phyloP scores from a whole-genome alignment of 2,329 filamentous ascomycete species.

The Calycina herbarum region DNA sequence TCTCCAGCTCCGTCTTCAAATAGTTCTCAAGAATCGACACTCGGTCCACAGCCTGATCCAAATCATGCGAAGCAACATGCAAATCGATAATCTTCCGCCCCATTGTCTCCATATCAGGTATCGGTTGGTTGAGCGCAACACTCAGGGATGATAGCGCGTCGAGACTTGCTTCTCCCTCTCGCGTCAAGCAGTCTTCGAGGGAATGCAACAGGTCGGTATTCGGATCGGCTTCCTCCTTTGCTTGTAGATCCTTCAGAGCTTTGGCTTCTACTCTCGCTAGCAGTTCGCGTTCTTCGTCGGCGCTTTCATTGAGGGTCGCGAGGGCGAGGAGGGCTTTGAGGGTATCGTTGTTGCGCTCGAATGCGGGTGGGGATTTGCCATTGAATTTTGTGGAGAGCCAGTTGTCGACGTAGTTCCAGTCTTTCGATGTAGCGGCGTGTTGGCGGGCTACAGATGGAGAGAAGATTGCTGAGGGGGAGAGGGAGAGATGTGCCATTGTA shows the following conservation, averaged over 20 bases:
- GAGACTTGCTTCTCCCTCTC: slow-evolving; percentile 56
- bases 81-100: slow-evolving; percentile 55
- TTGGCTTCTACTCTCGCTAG: slow-evolving; percentile 59
- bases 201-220: slow-evolving; percentile 49
- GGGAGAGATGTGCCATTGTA: slow-evolving; percentile 40
- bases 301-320: slow-evolving; percentile 73
- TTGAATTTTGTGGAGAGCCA: slow-evolving; percentile 77
- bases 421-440: slow-evolving; percentile 79
- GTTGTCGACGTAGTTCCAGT: slow-evolving; percentile 84
- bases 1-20: slow-evolving; percentile 51
- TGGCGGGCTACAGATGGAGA: slow-evolving; percentile 69
- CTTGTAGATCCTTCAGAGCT: slow-evolving; percentile 55
- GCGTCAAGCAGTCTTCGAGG: slow-evolving; percentile 54
- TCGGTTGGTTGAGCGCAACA: slow-evolving; percentile 44
- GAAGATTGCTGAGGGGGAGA: slow-evolving; percentile 55
- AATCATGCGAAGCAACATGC: slow-evolving; percentile 51
- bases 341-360: slow-evolving; percentile 86
- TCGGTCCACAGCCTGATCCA: slow-evolving; percentile 56
- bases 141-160: slow-evolving; percentile 58
- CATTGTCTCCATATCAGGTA: slow-evolving; percentile 47
- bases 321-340: slow-evolving; percentile 73
- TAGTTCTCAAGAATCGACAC: slow-evolving; percentile 57
- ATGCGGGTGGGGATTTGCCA: slow-evolving; percentile 63
- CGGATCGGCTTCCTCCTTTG: slow-evolving; percentile 38
- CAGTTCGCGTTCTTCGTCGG: slow-evolving; percentile 67